phyloP scores from a whole-genome alignment of 148 eudicot species.

The Camellia lanceoleosa region DNA sequence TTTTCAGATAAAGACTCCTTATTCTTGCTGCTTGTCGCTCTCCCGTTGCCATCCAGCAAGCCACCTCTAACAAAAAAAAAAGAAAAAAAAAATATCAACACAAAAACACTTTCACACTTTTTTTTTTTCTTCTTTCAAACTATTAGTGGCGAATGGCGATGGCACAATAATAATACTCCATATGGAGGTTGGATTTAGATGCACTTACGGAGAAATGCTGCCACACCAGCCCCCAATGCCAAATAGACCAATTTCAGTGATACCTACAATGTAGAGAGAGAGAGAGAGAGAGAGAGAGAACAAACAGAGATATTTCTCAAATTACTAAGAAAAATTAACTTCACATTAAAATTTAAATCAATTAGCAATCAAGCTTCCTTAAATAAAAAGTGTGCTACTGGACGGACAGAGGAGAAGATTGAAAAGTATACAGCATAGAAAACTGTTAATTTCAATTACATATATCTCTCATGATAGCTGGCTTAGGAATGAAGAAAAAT shows the following conservation, averaged over 20 bases:
- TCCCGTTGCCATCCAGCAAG: slow-evolving; percentile 76
- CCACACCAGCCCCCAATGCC: slow-evolving; percentile 48
- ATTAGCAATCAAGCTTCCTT: not conserved
- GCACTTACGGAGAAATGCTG: slow-evolving; percentile 61
- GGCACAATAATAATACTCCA: too few species aligned
- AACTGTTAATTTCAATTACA: not conserved
- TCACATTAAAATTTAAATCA: not conserved
- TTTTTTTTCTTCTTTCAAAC: too few species aligned
- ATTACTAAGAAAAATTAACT: not conserved
- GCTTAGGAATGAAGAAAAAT: too few species aligned
- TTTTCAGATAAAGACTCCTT: slow-evolving; percentile 51
- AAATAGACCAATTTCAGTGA: slow-evolving; percentile 35
- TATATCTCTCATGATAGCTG: not conserved
- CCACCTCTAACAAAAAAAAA: slow-evolving; percentile 42
- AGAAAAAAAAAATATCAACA: not conserved
- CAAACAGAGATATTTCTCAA: not conserved
- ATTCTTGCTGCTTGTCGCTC: slow-evolving; percentile 74
- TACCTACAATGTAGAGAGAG: not conserved
- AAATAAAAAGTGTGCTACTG: not conserved
- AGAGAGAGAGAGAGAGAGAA: not conserved
- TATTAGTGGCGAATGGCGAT: too few species aligned
- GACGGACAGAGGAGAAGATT: not conserved
- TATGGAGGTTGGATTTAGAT: too few species aligned
- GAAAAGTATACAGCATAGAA: not conserved
- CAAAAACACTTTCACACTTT: not conserved